Evolutionary conservation across 257 asterid genomes (phyloP).

Genomic region (Primulina eburnea): DNA sequence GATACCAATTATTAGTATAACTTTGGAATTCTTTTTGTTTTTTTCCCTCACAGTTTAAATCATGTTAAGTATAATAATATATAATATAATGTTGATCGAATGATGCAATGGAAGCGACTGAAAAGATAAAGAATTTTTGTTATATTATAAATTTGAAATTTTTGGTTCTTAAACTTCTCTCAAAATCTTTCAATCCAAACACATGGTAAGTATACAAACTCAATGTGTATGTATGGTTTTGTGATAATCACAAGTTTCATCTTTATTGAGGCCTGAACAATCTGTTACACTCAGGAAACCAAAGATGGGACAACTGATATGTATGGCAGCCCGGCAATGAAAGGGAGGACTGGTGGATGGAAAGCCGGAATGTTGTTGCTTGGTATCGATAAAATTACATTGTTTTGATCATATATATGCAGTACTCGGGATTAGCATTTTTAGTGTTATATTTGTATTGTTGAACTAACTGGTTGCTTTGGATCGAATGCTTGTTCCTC

Average conservation of each 20-base stretch:
- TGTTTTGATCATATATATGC: not conserved
- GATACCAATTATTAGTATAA: slow-evolving; percentile 34
- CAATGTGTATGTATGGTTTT: not conserved
- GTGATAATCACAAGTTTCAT: not conserved
- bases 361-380: slow-evolving; percentile 62
- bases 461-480: not conserved
- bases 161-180: not conserved
- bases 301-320: slow-evolving; percentile 59
- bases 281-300: slow-evolving; percentile 55
- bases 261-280: slow-evolving; percentile 17
- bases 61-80: not conserved
- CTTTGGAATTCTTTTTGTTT: slow-evolving; percentile 27
- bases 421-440: not conserved
- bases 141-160: not conserved
- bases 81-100: no score
- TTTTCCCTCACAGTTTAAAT: slow-evolving; percentile 19
- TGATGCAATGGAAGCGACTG: no score
- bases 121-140: no score
- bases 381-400: slow-evolving; percentile 35
- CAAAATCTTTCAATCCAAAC: slow-evolving; percentile 6
- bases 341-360: slow-evolving; percentile 77
- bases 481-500: slow-evolving; percentile 18
- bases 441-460: not conserved
- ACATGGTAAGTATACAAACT: slow-evolving; percentile 8
- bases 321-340: slow-evolving; percentile 56